phyloP scores from a whole-genome alignment of 2,329 filamentous ascomycete genomes.

The Fusarium redolens region DNA sequence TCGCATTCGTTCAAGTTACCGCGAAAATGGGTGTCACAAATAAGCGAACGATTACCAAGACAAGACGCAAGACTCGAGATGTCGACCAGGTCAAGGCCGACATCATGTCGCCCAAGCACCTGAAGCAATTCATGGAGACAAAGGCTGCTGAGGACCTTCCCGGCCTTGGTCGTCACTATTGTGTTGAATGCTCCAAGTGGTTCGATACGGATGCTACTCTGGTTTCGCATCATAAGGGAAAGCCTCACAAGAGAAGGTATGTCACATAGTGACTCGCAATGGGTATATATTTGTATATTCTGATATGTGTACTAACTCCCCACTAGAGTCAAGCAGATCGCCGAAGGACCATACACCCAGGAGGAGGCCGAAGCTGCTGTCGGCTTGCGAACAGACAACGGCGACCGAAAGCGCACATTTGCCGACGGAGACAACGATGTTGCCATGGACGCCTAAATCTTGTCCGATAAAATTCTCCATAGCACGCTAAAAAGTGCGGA shows the following conservation, averaged over 20 bases:
- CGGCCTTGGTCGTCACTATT: constrained; percentile 87
- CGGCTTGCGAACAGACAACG: constrained; percentile 77
- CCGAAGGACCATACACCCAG: constrained; percentile 87
- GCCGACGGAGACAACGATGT: constrained; percentile 43
- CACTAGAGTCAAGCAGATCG: constrained; percentile 79
- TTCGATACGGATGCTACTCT: constrained; percentile 88
- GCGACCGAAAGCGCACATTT: constrained; percentile 27
- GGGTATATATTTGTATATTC: constrained; percentile 6
- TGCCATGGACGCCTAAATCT: constrained; percentile 50
- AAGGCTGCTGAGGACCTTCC: constrained; percentile 90
- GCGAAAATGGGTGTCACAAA: constrained; percentile 73
- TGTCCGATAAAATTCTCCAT: constrained; percentile 8
- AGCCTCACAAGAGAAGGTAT: constrained; percentile 89
- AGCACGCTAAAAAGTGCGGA: not conserved
- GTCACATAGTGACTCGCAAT: constrained; percentile 9
- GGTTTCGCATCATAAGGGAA: constrained; percentile 81
- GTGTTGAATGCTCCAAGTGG: constrained; percentile 94
- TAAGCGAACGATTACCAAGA: constrained; percentile 77
- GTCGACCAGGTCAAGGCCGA: constrained; percentile 93
- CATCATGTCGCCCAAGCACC: constrained; percentile 80
- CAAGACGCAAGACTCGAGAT: constrained; percentile 81
- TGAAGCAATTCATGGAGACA: constrained; percentile 79
- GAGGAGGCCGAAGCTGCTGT: constrained; percentile 85
- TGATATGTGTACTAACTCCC: constrained; percentile 33
- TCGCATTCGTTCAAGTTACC: not conserved